A percentile compares a stretch with the other conserved stretches of the same genome.
These are phyloP conservation scores for Fusarium kyushuense DNA, from an alignment of 2,329 filamentous ascomycete genomes.

Conservation along the genomic window DNA sequence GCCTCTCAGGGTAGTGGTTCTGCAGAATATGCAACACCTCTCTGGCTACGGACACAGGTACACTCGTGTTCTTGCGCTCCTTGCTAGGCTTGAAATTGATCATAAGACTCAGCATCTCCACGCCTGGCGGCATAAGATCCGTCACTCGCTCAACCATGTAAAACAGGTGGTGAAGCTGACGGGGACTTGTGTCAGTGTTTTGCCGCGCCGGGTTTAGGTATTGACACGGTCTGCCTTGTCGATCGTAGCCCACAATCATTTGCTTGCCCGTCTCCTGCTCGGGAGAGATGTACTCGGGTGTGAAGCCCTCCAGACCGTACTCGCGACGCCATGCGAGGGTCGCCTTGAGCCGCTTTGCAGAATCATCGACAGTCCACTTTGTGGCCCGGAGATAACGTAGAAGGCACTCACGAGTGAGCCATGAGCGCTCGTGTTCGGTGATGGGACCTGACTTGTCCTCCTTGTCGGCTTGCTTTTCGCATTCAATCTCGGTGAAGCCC, in stretches of 20 bases:
- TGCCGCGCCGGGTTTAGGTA: slow-evolving; percentile 91
- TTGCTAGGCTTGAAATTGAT: slow-evolving; percentile 92
- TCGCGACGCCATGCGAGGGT: slow-evolving; percentile 92
- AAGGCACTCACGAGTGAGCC: slow-evolving; percentile 91
- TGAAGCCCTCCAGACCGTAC: slow-evolving; percentile 84
- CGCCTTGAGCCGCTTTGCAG: slow-evolving; percentile 81
- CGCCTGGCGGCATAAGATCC: slow-evolving; percentile 86
- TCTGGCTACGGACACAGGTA: slow-evolving; percentile 79
- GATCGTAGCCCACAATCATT: slow-evolving; percentile 88
- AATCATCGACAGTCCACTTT: slow-evolving; percentile 84
- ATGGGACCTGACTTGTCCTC: slow-evolving; percentile 73
- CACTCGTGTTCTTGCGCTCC: slow-evolving; percentile 77
- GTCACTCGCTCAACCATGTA: slow-evolving; percentile 95
- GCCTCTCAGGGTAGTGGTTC: slow-evolving; percentile 92
- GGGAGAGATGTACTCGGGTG: slow-evolving; percentile 86
- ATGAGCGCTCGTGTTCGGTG: slow-evolving; percentile 84
- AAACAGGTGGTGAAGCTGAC: slow-evolving; percentile 92
- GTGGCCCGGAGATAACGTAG: slow-evolving; percentile 93
- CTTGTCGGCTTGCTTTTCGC: slow-evolving; percentile 59
- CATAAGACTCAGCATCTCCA: slow-evolving; percentile 87
- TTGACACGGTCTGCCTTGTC: slow-evolving; percentile 84
- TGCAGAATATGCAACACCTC: slow-evolving; percentile 93
- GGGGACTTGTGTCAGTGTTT: slow-evolving; percentile 87
- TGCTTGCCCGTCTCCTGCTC: slow-evolving; percentile 99
- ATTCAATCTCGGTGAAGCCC: slow-evolving; percentile 74